Percentiles rank a stretch among this genome's conserved stretches.
phyloP scores from a whole-genome alignment of 2,329 filamentous ascomycete species.

The Colletotrichum spinosum region DNA sequence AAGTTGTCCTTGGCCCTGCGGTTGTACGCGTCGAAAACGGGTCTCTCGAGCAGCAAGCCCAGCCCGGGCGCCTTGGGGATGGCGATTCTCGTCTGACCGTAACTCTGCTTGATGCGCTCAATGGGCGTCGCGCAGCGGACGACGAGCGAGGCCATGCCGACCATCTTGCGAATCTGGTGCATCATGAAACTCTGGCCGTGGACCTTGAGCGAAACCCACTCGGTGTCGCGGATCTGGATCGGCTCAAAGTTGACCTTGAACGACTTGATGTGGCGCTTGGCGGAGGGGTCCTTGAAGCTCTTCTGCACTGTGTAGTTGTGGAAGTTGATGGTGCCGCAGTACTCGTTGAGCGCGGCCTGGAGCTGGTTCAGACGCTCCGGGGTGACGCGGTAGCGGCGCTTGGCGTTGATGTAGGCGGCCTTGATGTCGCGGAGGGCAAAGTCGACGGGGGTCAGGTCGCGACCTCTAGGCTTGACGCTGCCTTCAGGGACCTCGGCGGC shows the following conservation, averaged over 20 bases:
- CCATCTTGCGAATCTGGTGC: conserved; percentile 99
- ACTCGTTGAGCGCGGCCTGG: conserved; percentile 79
- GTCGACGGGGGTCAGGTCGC: conserved; percentile 66
- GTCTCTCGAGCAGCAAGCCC: conserved; percentile 87
- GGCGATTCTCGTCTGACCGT: conserved; percentile 77
- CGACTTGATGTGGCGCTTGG: conserved; percentile 91
- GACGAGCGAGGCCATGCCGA: conserved; percentile 88
- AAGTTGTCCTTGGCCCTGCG: conserved; percentile 73
- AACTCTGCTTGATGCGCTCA: conserved; percentile 78
- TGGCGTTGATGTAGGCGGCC: conserved; percentile 82
- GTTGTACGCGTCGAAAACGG: conserved; percentile 93
- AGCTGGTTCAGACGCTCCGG: conserved; percentile 77
- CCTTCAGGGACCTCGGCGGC: conserved; percentile 36
- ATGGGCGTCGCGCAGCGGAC: conserved; percentile 85
- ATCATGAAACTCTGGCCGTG: conserved; percentile 99
- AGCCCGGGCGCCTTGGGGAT: conserved; percentile 95
- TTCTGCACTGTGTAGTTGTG: conserved; percentile 99
- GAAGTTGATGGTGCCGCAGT: conserved; percentile 89
- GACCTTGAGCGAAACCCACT: conserved; percentile 96
- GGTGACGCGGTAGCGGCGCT: conserved; percentile 86
- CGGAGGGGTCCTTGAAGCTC: conserved; percentile 80
- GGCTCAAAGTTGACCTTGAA: conserved; percentile 83
- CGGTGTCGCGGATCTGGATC: conserved; percentile 88
- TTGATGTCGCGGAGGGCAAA: conserved; percentile 80
- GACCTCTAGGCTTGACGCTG: conserved; percentile 53